Evolutionary conservation across 345 rosid species (phyloP), one percentile per base, ranked within the genome.

Genomic region (Dipteronia dyeriana): DNA sequence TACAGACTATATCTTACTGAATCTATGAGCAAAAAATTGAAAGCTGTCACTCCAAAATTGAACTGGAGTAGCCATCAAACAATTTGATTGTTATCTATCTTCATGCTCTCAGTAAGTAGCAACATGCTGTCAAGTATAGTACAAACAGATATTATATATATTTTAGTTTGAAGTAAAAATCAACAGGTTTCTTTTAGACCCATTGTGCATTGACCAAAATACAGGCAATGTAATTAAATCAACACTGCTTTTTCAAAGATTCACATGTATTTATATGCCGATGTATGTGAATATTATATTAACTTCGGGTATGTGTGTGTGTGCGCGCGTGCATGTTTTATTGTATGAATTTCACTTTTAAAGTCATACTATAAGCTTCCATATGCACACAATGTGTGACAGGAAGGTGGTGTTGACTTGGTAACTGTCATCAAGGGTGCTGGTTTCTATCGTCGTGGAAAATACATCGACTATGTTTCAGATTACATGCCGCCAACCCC

Each of bases 391-490:
- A 4, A 71, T 38, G 69, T 75, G 45, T 75, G 68, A 72, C 88
- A 93, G 98, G 96, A 90, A 84, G 91, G 90, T 51, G 89, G 81
- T 64, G 54, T 90, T 67, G 87, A 83, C 83, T 79, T 93, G 83
- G 87, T 89, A 73, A 86, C 86, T 75, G 75, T 84, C 82, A 88
- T 92, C 78, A 92, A 88, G 80, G 93, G 90, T 76, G 82, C 93
- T 77, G 51, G 81, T 59, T 81, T 86, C 25, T 91, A 91, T 84
- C 92, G 97, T 57, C 94, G 83, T 61, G 86, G 90, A 64, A 79
- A 84, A 78, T 43, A 63, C 72, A 85, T 67, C 3, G 93, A 91
- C 70, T 83, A 80, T 70, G 72, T 86, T 66, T 80, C 84, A 43
- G 93, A 91, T 85, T 91, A 84, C 79, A 68, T 88, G 26, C 93